A percentile compares a stretch with the other conserved stretches of the same genome.
phyloP scores from a whole-genome alignment of 164 flowering plant genomes.

The Stephania japonica region DNA sequence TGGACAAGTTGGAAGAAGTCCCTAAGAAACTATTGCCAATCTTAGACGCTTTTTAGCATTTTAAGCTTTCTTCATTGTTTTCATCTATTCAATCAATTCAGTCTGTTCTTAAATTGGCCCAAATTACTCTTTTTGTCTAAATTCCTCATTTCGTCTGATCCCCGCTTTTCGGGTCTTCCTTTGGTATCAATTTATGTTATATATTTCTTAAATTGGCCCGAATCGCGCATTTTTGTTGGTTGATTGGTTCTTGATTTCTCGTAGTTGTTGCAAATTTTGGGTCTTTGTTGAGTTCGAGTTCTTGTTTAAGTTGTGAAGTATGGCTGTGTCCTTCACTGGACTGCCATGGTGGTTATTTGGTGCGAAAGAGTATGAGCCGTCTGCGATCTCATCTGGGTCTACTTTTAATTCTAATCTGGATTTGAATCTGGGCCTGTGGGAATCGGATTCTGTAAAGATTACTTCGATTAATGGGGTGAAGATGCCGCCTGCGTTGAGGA shows the following conservation, averaged over 20 bases:
- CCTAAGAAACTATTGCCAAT: not conserved
- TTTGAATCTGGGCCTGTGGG: constrained; percentile 27
- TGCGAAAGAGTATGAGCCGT: constrained; percentile 36
- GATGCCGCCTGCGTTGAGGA: constrained; percentile 35
- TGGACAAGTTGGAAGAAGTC: not conserved
- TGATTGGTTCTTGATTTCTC: not conserved
- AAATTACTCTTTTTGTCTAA: too few relatives aligned
- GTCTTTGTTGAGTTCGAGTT: not conserved
- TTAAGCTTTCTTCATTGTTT: not conserved
- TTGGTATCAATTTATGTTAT: not conserved
- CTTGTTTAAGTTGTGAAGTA: constrained; percentile 5
- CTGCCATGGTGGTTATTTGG: constrained; percentile 51
- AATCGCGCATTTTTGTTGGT: not conserved
- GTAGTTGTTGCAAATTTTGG: not conserved
- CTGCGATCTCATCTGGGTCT: constrained; percentile 24
- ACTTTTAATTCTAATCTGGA: constrained; percentile 31
- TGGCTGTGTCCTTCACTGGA: constrained; percentile 37
- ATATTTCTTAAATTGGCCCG: constrained; percentile 3
- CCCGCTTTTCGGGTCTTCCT: not conserved
- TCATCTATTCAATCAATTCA: not conserved
- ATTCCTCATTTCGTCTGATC: not conserved
- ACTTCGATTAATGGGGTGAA: constrained; percentile 27
- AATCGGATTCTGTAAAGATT: constrained; percentile 34
- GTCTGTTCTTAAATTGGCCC: not conserved
- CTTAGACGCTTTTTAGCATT: not conserved